A percentile compares a stretch with the other conserved stretches of the same genome.
Conservation (phyloP, 208 protist genomes). For the Wallacemonas sp. region DNA sequence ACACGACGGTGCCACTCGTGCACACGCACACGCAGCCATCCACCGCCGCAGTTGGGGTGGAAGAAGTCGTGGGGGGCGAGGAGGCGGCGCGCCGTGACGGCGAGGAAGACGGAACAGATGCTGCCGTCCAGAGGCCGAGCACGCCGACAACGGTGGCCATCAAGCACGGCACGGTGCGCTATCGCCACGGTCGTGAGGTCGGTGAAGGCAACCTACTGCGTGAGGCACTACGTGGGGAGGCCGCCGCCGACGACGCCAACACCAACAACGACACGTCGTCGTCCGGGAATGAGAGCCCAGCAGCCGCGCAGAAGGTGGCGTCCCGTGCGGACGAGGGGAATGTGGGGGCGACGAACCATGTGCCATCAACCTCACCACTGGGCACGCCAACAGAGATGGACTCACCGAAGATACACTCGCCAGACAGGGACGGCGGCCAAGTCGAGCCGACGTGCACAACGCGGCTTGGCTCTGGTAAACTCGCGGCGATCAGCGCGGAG, state of each 20-base stretch:
- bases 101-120: conserved; percentile 1
- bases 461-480: no score
- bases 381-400: no score
- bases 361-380: no score
- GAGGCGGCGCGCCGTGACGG: neutral
- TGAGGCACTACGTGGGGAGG: neutral
- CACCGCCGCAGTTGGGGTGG: no score
- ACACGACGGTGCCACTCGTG: neutral
- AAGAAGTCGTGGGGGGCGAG: no score
- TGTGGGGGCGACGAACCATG: no score
- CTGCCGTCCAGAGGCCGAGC: neutral
- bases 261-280: neutral
- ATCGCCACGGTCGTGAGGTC: conserved; percentile 11
- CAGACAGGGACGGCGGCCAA: neutral
- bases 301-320: no score
- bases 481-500: neutral
- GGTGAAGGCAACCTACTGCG: neutral
- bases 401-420: no score
- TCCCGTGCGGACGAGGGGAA: no score
- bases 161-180: conserved; percentile 5
- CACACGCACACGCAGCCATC: neutral
- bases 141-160: neutral
- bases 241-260: neutral
- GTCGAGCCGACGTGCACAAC: neutral
- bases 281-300: no score